phyloP scores from a whole-genome alignment of 495 filamentous ascomycete species.

The Xylaria grammica region DNA sequence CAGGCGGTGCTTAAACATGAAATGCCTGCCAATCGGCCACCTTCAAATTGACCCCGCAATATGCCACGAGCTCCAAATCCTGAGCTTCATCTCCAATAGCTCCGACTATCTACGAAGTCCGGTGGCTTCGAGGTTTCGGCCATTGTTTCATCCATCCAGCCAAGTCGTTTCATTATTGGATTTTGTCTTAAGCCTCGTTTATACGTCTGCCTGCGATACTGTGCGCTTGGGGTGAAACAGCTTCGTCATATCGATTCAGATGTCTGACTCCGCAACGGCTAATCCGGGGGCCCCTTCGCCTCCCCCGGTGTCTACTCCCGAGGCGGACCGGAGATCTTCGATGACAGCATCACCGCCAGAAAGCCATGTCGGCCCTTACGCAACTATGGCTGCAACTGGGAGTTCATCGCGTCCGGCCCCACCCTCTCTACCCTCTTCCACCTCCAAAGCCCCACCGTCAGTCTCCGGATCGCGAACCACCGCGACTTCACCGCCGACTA shows the following conservation, averaged over 20 bases:
- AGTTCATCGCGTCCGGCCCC: conserved; percentile 17
- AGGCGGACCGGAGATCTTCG: conserved; percentile 5
- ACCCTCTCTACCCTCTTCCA: conserved; percentile 20
- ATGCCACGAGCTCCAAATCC: conserved; percentile 15
- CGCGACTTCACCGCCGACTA: conserved; percentile 22
- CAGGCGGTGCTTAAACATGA: conserved; percentile 15
- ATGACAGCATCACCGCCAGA: conserved; percentile 10
- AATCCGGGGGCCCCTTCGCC: conserved; percentile 14
- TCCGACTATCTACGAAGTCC: not conserved
- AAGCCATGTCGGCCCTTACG: conserved; percentile 5
- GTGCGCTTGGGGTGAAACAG: not conserved
- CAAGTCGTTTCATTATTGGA: conserved; percentile 7
- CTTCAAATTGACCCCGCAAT: conserved; percentile 19
- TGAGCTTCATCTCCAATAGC: conserved; percentile 25
- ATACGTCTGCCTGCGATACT: not conserved
- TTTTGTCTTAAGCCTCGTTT: not conserved
- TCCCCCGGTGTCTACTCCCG: conserved; percentile 12
- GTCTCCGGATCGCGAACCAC: conserved; percentile 24
- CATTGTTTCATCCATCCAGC: conserved; percentile 17
- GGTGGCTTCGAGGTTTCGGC: conserved; percentile 2
- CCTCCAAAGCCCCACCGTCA: conserved; percentile 20
- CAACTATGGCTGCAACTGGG: conserved; percentile 11
- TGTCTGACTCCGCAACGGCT: conserved; percentile 16
- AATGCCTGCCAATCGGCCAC: conserved; percentile 20
- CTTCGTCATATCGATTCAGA: conserved; percentile 5